These are phyloP conservation scores for Arctium lappa DNA, from an alignment of 129 eudicot species.

Conservation along the genomic window DNA sequence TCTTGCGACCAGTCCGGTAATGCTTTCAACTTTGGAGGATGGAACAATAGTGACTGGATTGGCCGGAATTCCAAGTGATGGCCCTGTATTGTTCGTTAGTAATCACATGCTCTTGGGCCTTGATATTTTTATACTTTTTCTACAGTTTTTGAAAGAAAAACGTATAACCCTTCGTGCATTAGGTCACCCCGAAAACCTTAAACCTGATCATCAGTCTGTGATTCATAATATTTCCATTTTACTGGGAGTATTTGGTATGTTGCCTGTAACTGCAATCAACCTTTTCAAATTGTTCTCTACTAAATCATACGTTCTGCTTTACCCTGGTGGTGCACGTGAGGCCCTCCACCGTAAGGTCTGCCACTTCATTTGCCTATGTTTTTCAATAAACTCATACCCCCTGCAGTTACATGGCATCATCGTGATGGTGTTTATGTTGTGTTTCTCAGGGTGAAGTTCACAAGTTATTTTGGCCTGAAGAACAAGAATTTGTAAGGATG, in stretches of 20 bases:
- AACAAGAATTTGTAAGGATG: conserved; percentile 69
- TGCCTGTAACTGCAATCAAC: conserved; percentile 59
- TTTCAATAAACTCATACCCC: neutral
- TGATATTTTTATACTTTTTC: conserved; percentile 56
- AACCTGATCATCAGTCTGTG: conserved; percentile 19
- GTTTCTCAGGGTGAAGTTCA: conserved; percentile 49
- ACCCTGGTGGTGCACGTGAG: conserved; percentile 94
- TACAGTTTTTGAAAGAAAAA: conserved; percentile 54
- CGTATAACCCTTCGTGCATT: conserved; percentile 59
- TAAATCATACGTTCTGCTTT: conserved; percentile 68
- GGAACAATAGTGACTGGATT: conserved; percentile 74
- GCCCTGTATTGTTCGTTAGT: conserved; percentile 79
- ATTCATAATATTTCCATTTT: conserved; percentile 36
- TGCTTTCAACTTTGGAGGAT: conserved; percentile 65
- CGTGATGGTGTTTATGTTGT: neutral
- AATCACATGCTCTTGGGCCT: conserved; percentile 82
- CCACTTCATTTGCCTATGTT: neutral
- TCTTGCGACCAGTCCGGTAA: conserved; percentile 45
- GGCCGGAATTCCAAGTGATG: conserved; percentile 66
- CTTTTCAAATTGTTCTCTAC: conserved; percentile 54
- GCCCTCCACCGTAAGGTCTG: conserved; percentile 73
- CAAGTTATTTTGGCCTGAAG: conserved; percentile 65
- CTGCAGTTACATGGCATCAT: neutral
- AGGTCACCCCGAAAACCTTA: conserved; percentile 63
- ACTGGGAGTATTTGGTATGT: conserved; percentile 56